Base-by-base conservation (phyloP, 106 monocot species). In the Dendrobium huoshanense region DNA sequence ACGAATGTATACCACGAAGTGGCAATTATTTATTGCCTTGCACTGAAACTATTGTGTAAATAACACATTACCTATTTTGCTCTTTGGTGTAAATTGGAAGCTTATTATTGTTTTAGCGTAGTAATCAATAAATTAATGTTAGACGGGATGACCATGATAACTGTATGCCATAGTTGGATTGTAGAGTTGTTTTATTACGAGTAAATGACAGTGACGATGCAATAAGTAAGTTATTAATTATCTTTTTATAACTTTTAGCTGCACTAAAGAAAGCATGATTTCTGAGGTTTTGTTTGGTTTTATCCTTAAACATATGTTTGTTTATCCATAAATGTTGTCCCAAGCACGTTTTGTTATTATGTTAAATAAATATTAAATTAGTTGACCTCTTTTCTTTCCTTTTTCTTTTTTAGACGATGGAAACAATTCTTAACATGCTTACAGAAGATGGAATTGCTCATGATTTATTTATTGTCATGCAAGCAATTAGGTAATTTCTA, bases 401-500 rank as follows among this genome's bases (percentile, higher is more conserved):
- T 61, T 22, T 19, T 61, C 11, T 17, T 72, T n/a, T 81, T 16
- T 81, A 96, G 96, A 91, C 93, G 40, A 75, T 93, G 80, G 93
- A 96, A 75, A 77, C 80, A 77, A 82, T 96, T 77, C 87, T 96
- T 72, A 88, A 87, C 37, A 91, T 91, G 93, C 80, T 96, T 20
- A 93, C 87, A 59, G 72, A 73, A 45, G 96, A 91, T 84, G 89
- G 85, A 40, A 45, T 77, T 59, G 41, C 82, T 79, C 76, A 83
- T 82, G 96, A 96, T 91, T 78, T 61, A 18, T 96, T 87, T 81
- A 90, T 84, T 51, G 82, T 84, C 59, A 93, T 93, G 70, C 96
- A 96, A 87, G 87, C 87, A 59, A 90, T 96, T 75, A 89, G 96
- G 96, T 93, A 91, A 83, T 58, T 84, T 41, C 41, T 17, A 18